Base-by-base conservation (phyloP, 257 asterid species). In the Verbascum thapsus region DNA sequence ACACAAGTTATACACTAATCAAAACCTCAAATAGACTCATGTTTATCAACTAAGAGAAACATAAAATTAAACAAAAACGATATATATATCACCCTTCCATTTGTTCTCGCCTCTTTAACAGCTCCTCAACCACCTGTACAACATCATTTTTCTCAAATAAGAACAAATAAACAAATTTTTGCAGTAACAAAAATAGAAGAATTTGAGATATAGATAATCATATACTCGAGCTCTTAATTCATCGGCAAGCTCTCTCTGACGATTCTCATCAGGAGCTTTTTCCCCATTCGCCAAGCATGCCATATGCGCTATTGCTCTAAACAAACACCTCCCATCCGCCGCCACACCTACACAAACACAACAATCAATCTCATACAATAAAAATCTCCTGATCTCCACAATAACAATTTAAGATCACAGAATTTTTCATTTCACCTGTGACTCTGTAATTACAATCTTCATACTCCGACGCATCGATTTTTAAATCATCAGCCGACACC, bases 281-380 rank as follows among this genome's bases (percentile, higher is more conserved):
- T 74, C 87, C 56, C 94, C 94, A 47, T 80, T 80, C 59, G 81
- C 78, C 76, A 89, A 81, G 72, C 94, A 84, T 0, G 94, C 84
- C 78, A 82, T 75, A 56, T 89, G 95, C 12, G 96, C 95, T 34
- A 89, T 77, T 22, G 96, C 95, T 68, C 96, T 73, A 43, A 89
- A 89, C 75, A 89, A 73, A 65, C 96, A 89, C 53, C 90, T 82
- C 4, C 96, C 96, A 66, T 89, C 96, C 1, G 95, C 94, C 1
- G 71, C 72, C 70, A 89, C 96, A 12, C 84, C 96, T 89, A 74
- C 26, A 51, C 54, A 7, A 59, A 10, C 43, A 20, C 51, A 51
- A 19, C 64, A 49, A 47, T 65, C 57, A 67, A 60, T 47, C 67
- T 40, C 56, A 7, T 16, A 26, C 32, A 26, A 26, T 26, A 26